Percentiles rank a stretch among this genome's conserved stretches.
Evolutionary conservation across 1,139 yeast species (phyloP).

Genomic region (Debaryomyces subglobosus): DNA sequence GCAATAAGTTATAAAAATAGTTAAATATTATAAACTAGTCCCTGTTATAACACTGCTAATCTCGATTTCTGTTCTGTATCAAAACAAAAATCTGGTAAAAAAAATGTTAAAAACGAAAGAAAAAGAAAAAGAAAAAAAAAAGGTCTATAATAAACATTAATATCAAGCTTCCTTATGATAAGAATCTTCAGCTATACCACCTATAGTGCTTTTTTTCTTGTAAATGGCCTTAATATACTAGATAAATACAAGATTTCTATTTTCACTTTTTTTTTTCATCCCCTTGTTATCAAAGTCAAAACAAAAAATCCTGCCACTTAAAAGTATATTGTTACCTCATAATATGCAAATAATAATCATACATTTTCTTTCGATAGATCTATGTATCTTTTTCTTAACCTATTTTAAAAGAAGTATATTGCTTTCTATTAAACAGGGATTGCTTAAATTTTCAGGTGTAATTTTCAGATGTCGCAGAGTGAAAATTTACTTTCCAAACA

Average conservation of each 20-base stretch:
- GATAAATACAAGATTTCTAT: conserved; percentile 6
- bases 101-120: conserved; percentile 2
- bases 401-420: background rate
- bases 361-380: conserved; percentile 8
- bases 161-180: background rate
- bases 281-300: conserved; percentile 1
- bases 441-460: conserved; percentile 6
- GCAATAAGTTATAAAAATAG: conserved; percentile 3
- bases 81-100: conserved; percentile 7
- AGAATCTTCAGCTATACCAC: background rate
- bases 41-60: background rate
- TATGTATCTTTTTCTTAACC: conserved; percentile 2
- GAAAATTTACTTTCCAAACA: conserved; percentile 1
- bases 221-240: background rate
- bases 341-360: conserved; percentile 1
- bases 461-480: conserved; percentile 4
- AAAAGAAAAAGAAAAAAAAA: conserved; percentile 6
- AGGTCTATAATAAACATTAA: conserved; percentile 5
- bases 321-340: background rate
- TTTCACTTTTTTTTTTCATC: conserved; percentile 6
- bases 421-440: conserved; percentile 1
- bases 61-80: background rate
- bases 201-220: background rate
- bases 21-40: conserved; percentile 5
- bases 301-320: background rate